Conservation (phyloP, 225 moss, liverwort and hornwort species). For the Pseudoscleropodium purum region DNA sequence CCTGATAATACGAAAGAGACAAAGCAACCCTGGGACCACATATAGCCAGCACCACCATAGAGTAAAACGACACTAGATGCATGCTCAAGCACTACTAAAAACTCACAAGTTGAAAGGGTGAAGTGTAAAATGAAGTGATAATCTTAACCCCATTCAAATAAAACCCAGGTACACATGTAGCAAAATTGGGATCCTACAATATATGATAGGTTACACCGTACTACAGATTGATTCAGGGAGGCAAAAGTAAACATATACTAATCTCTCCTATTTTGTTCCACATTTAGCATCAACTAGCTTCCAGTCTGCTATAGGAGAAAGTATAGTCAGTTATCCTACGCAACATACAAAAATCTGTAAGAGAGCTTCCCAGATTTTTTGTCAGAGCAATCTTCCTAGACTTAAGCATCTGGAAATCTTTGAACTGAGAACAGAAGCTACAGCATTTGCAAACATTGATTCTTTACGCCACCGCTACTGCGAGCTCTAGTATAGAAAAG, state of each 20-base stretch:
- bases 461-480: conserved; percentile 14
- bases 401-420: conserved; percentile 15
- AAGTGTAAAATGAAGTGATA: background rate
- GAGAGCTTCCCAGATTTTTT: conserved; percentile 19
- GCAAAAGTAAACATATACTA: conserved; percentile 1
- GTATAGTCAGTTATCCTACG: background rate
- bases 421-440: conserved; percentile 11
- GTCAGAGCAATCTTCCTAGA: conserved; percentile 16
- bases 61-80: conserved; percentile 3
- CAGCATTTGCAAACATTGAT: conserved; percentile 8
- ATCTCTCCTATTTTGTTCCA: conserved; percentile 6
- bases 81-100: conserved; percentile 11
- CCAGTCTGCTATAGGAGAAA: conserved; percentile 4
- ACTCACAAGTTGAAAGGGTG: conserved; percentile 3
- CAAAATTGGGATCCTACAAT: conserved; percentile 25
- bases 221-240: conserved; percentile 19
- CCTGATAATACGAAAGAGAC: background rate
- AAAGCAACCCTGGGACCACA: background rate
- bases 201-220: conserved; percentile 14
- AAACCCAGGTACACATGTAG: conserved; percentile 1
- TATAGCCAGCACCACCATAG: background rate
- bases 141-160: conserved; percentile 11
- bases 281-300: conserved; percentile 15
- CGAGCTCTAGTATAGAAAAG: background rate
- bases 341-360: conserved; percentile 25